Base-by-base conservation (phyloP, 2,329 filamentous ascomycete species). In the Samsoniella hepiali region DNA sequence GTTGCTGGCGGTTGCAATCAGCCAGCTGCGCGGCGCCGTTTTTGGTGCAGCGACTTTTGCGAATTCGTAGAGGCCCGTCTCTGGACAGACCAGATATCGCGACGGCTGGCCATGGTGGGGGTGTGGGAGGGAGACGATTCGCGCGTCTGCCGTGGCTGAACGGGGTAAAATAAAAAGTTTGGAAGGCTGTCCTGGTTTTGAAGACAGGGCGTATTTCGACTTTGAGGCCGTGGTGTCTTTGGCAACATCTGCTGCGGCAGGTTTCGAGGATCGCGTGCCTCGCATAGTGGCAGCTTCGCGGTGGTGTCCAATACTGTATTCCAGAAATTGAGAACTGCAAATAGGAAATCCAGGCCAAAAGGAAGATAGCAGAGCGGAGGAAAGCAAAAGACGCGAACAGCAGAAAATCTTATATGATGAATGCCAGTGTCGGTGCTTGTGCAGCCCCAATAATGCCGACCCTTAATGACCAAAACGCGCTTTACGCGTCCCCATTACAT, bases 21-120 rank as follows among this genome's bases (percentile, higher is more conserved):
- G 75, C 87, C 86, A 90, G 69, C 87, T 89, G 60, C 82, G 79
- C 3, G 86, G 86, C 1, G 75, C 78, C 5, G 79, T 75, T 61
- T 80, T 82, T 10, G 84, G 82, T 0, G 81, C 78, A 2, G 81
- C 73, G 65, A 88, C 79, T 68, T 77, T 82, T 42, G 81, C 88
- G 71, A 90, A 87, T 69, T 90, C 88, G 76, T 86, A 87, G 65
- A 89, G 81, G 63, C 86, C 87, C 1, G 80, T 81, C 58, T 84
- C 74, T 3, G 86, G 85, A 67, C 87, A 89, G 38, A 86, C 78
- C 15, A 90, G 78, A 71, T 88, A 90, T 68, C 86, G 81, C 7
- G 82, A 79, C 3, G 84, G 81, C 38, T 78, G 81, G 22, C 74
- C 73, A 68, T 81, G 81, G 69, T 85, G 81, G 4, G 87, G 86